phyloP scores from a whole-genome alignment of 257 asterid genomes.

The Handroanthus guayacan region DNA sequence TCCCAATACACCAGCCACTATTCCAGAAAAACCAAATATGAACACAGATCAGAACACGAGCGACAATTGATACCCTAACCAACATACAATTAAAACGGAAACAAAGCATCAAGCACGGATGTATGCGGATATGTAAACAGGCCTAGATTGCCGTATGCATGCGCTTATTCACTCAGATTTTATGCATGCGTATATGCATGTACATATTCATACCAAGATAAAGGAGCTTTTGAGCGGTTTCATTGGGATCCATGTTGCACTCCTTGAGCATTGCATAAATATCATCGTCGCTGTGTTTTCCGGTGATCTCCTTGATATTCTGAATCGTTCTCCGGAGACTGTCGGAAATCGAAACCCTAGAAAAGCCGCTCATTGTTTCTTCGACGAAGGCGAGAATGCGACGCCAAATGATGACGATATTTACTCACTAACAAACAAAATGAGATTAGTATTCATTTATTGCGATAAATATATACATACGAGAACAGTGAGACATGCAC shows the following conservation, averaged over 20 bases:
- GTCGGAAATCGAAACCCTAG: constrained; percentile 50
- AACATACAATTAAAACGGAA: not conserved
- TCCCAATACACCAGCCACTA: not conserved
- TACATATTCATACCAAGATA: constrained; percentile 48
- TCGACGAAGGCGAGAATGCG: not conserved
- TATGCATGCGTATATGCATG: not conserved
- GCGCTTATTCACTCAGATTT: not conserved
- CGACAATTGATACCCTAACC: not conserved
- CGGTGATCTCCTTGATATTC: constrained; percentile 62
- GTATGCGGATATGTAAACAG: not conserved
- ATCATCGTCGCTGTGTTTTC: constrained; percentile 66
- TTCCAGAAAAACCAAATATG: not conserved
- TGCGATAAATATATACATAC: not conserved
- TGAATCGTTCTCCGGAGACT: constrained; percentile 47
- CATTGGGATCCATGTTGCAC: constrained; percentile 74
- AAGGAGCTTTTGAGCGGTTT: constrained; percentile 62
- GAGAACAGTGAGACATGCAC: constrained; percentile 9
- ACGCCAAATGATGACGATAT: not conserved
- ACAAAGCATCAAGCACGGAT: not conserved
- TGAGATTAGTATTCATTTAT: not conserved
- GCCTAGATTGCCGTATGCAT: not conserved
- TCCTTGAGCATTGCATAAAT: constrained; percentile 60
- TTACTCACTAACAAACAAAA: not conserved
- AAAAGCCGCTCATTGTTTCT: constrained; percentile 38
- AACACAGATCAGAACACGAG: constrained; percentile 29